Evolutionary conservation across 2,329 filamentous ascomycete genomes (phyloP), one percentile per base, ranked within the genome.

Genomic region (Massarina eburnea): DNA sequence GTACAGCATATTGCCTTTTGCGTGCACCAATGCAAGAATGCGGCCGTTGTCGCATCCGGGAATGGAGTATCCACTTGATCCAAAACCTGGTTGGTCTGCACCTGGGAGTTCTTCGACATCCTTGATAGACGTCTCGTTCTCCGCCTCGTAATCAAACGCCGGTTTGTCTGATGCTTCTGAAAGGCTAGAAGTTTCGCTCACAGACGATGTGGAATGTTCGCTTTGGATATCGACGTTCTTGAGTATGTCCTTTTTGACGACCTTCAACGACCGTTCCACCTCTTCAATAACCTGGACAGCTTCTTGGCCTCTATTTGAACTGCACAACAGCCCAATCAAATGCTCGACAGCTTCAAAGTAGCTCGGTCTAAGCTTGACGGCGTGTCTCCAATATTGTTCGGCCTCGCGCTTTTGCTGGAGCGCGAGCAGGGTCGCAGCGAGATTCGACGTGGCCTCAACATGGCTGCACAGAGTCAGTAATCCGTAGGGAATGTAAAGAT

Each of bases 1-100:
- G 71, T 99, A 99, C 1, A 97, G 78, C 86, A 97, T 95, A 52
- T 97, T 97, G n/a, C 92, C 94, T 70, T 97, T 99, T 17, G 92
- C 91, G 71, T 99, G 94, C 32, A 97, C 84, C 14, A 99, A 79
- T n/a, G 91, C 88, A 35, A 99, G 80, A 61, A 99, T 90, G 48
- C 94, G 83, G 8, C 92, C 94, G 65, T 96, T 97, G 57, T 99
- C 94, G 34, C 81, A 83, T 2, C 86, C 91, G 4, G 91, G 81
- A 34, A 99, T 85, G 12, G 84, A 81, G 68, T 95, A 97, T 14
- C 91, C 91, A 67, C 89, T 94, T 3, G 85, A 86, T 1, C 84
- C 87, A 63, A 87, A 91, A 0, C 86, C 76, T 33, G 74, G 74
- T 52, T 76, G 73, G 35, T 69, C 71, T 5, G 70, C 67, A 32